Evolutionary conservation across 805 yeast species (phyloP).

Genomic region (Starmerella lactis-condensi): DNA sequence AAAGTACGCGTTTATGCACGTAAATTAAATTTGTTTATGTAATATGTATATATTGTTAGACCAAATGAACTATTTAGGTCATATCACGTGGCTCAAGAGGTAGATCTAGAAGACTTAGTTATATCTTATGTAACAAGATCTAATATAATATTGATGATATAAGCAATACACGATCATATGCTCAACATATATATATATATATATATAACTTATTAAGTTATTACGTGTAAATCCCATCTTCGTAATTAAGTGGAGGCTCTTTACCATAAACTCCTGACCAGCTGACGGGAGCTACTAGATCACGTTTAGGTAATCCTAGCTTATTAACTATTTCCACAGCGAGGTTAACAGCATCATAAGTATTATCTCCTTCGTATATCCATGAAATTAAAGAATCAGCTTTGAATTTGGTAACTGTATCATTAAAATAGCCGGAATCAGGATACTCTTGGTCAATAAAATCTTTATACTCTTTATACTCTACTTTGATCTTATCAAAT

Average conservation of each 20-base stretch:
- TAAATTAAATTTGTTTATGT: too few relatives aligned
- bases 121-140: neutral
- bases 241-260: constrained; percentile 47
- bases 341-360: constrained; percentile 42
- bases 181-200: neutral
- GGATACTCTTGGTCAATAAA: too few relatives aligned
- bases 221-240: constrained; percentile 56
- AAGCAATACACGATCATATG: too few relatives aligned
- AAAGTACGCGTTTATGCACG: neutral
- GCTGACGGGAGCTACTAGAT: constrained; percentile 37
- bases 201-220: neutral
- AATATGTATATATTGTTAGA: too few relatives aligned
- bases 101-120: too few relatives aligned
- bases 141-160: neutral
- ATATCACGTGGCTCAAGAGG: too few relatives aligned
- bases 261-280: constrained; percentile 80
- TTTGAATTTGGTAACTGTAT: constrained; percentile 14
- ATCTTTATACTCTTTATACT: too few relatives aligned
- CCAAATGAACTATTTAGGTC: too few relatives aligned
- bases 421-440: constrained; percentile 22
- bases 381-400: constrained; percentile 29
- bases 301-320: constrained; percentile 15
- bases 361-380: constrained; percentile 85
- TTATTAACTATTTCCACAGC: constrained; percentile 26
- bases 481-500: too few relatives aligned